Evolutionary conservation across 108 stramenopile species (phyloP), one percentile per base, ranked within the genome.

Genomic region (Stephanodiscus triporus): DNA sequence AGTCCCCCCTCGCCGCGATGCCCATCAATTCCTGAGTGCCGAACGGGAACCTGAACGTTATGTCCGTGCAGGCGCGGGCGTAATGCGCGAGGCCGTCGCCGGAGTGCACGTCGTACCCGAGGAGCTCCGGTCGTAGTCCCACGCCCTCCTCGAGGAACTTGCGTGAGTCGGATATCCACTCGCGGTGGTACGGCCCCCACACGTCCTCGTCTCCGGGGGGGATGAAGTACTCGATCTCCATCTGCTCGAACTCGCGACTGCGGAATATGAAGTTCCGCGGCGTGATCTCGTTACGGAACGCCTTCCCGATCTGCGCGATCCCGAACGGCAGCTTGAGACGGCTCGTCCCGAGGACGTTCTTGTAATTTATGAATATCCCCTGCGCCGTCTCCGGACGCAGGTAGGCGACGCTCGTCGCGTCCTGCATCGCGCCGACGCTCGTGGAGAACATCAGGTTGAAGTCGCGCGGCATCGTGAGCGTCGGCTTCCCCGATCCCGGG

Each of bases 361-460:
- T 94, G 80, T 97, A 98, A 71, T 98, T 97, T 69, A 96, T 87
- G 81, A 97, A 98, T 54, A 97, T 97, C 19, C 97, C 99, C 79
- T 99, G 99, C 9, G 99, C 99, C 11, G 99, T 99, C 86, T 99
- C 99, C 5, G 99, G 97, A 27, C 99, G 84, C 36, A 99, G 81
- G 81, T 97, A 99, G 0, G 97, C 98, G 14, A 84, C 69, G 8
- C 92, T 84, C 16, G 88, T 71, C 14, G 45, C 87, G 72, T 97
- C 97, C 24, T 77, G 76, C 74, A 91, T 73, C 23, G 98, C 97
- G 11, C 99, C 97, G 5, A 99, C 96, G 68, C 66, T 77, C 16
- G 97, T 99, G 76, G 96, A 85, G 86, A 99, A 99, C 97, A 99
- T 97, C 71, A 99, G 84, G 76, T 99, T 98, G 83, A 99, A 98